Conservation (phyloP, 495 filamentous ascomycete species). For the Penicillium turbatum region DNA sequence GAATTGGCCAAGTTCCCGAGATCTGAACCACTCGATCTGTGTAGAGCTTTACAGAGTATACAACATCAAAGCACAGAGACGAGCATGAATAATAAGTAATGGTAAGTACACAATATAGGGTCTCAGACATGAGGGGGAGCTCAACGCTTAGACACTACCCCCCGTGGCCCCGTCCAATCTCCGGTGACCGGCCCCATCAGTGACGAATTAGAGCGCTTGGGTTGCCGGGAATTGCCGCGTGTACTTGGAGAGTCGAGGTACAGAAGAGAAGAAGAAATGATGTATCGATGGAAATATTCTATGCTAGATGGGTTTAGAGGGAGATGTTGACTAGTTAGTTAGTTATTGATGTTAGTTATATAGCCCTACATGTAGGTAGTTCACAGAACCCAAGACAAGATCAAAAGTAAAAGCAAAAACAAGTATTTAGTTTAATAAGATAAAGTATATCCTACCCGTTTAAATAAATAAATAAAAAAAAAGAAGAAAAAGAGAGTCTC, state of each 20-base stretch:
- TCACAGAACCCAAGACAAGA: no score
- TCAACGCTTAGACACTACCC: conserved; percentile 21
- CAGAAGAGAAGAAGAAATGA: background rate
- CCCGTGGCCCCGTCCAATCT: conserved; percentile 20
- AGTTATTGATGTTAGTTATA: no score
- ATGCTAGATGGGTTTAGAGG: no score
- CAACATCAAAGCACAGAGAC: no score
- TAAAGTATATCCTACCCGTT: no score
- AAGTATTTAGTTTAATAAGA: no score
- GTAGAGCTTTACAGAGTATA: background rate
- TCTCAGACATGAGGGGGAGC: background rate
- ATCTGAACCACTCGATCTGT: background rate
- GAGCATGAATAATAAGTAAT: background rate
- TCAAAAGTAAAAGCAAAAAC: no score
- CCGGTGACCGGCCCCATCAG: conserved; percentile 18
- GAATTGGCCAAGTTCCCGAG: background rate
- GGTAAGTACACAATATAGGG: no score
- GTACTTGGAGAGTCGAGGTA: conserved; percentile 2
- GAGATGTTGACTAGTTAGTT: no score
- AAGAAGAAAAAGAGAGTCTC: background rate
- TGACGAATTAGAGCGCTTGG: conserved; percentile 10
- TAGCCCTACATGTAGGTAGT: no score
- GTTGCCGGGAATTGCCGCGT: conserved; percentile 25
- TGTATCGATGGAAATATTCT: no score
- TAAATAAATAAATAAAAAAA: background rate